phyloP scores from a whole-genome alignment of 1,139 yeast species.

The Blastobotrys proliferans region DNA sequence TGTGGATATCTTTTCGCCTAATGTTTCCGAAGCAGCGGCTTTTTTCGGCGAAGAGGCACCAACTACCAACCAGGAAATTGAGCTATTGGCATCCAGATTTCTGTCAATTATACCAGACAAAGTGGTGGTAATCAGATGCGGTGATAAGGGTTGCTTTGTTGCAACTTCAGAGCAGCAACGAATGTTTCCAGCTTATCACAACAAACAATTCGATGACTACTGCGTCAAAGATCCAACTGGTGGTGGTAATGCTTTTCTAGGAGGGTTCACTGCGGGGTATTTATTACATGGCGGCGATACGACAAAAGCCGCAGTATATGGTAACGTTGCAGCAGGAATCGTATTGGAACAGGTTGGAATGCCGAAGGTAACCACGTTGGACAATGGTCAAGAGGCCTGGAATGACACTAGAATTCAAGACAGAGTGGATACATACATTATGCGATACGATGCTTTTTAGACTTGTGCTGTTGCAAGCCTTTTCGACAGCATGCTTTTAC shows the following conservation, averaged over 20 bases:
- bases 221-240: slow-evolving; percentile 86
- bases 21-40: slow-evolving; percentile 73
- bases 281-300: slow-evolving; percentile 44
- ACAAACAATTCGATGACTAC: slow-evolving; percentile 27
- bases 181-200: slow-evolving; percentile 74
- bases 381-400: slow-evolving; percentile 44
- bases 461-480: neutral
- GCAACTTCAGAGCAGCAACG: slow-evolving; percentile 21
- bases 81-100: slow-evolving; percentile 43
- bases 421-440: slow-evolving; percentile 7
- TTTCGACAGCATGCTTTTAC: neutral
- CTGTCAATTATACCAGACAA: slow-evolving; percentile 38
- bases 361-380: slow-evolving; percentile 40
- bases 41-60: slow-evolving; percentile 55
- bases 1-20: slow-evolving; percentile 72
- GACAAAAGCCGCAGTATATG: slow-evolving; percentile 57
- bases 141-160: slow-evolving; percentile 58
- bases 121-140: slow-evolving; percentile 65
- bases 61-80: slow-evolving; percentile 36
- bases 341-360: slow-evolving; percentile 75
- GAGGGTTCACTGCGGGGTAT: slow-evolving; percentile 68
- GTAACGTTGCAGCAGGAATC: slow-evolving; percentile 73
- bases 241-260: slow-evolving; percentile 87
- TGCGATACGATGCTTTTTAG: slow-evolving; percentile 4
- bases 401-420: slow-evolving; percentile 40